Evolutionary conservation across 1,284 basidiomycete species (phyloP).

Genomic region (Meripilus lineatus): DNA sequence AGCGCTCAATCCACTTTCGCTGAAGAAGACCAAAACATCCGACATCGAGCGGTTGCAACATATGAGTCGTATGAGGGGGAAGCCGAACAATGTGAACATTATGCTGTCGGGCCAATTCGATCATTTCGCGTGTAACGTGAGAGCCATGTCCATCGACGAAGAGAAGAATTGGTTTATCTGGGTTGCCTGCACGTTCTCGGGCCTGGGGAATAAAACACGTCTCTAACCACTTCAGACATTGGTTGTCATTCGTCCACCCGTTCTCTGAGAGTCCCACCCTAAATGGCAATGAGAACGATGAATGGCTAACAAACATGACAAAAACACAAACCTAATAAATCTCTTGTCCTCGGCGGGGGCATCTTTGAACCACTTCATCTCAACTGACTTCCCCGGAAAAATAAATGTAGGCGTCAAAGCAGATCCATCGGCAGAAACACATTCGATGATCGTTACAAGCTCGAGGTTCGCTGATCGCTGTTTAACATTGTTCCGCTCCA

Average conservation of each 20-base stretch:
- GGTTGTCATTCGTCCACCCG: conserved; percentile 36
- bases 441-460: conserved; percentile 29
- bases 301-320: conserved; percentile 9
- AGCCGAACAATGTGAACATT: conserved; percentile 30
- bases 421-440: conserved; percentile 23
- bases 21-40: conserved; percentile 25
- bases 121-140: conserved; percentile 25
- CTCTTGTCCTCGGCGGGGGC: background rate
- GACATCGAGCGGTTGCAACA: conserved; percentile 36
- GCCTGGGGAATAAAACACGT: conserved; percentile 28
- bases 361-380: conserved; percentile 21
- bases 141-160: background rate
- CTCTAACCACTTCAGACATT: conserved; percentile 30
- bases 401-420: conserved; percentile 25
- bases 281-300: background rate
- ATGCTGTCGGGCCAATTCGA: conserved; percentile 20
- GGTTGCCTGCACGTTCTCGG: no score
- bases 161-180: no score
- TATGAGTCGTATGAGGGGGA: conserved; percentile 35
- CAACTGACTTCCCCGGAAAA: conserved; percentile 23
- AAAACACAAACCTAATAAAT: background rate
- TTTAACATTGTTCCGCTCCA: conserved; percentile 11
- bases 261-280: conserved; percentile 25
- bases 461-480: conserved; percentile 20
- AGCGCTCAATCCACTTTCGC: conserved; percentile 8